Base-by-base conservation (phyloP, 129 eudicot species). In the Logfia minima region DNA sequence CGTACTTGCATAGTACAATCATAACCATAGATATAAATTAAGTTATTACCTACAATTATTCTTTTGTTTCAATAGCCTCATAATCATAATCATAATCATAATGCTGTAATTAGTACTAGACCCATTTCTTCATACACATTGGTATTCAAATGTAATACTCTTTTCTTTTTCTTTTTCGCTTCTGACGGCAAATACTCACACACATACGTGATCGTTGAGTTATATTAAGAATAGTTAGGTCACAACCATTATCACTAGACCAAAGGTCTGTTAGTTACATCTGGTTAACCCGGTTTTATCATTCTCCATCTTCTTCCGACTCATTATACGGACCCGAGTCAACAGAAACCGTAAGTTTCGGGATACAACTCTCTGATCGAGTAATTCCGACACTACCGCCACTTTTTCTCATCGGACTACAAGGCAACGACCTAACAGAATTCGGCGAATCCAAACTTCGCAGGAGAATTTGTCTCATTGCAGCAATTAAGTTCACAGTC, bases 371-470 rank as follows among this genome's bases (percentile, higher is more conserved):
- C 51, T 81, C 96, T 21, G 96, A 84, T 60, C 96, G 81, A 13
- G 79, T n/a, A 28, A 90, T 63, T 29, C 24, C 31, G 3, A 43
- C 60, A 8, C 21, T 1, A 56, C 59, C 71, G 3, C 56, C 48
- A 9, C 19, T 52, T 17, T 53, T 78, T 34, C 43, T 86, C 18
- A 76, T 83, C 24, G 93, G 97, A 77, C 93, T 88, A 60, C 84
- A 51, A 13, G 97, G 94, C 86, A 72, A 51, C n/a, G 95, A 88
- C 78, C 92, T 85, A 63, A 82, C 37, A 5, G 77, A 31, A 41
- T 75, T 82, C 61, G 97, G 92, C 14, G 92, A 89, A 31, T 89
- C 92, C 68, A 89, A 68, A 45, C 96, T 85, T 76, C 86, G 89
- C 67, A 92, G 68, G 66, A 92, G 43, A n/a, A 92, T 70, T 71